Evolutionary conservation across 2,329 filamentous ascomycete genomes (phyloP).

Genomic region (Stemphylium vesicarium): DNA sequence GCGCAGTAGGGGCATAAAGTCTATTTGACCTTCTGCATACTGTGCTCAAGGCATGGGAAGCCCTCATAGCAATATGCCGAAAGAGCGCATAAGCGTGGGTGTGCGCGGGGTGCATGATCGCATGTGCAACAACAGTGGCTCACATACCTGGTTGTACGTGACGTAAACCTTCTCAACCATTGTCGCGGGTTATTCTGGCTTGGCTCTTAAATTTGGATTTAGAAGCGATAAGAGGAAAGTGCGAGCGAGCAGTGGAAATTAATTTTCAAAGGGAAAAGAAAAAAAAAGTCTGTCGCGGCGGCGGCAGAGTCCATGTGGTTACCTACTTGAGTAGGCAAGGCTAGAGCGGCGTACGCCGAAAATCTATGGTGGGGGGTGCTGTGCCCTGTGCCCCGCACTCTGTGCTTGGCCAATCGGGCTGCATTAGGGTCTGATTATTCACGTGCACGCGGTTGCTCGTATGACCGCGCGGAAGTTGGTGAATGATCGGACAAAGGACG

Average conservation of each 20-base stretch:
- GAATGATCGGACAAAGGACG: too few relatives aligned
- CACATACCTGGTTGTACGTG: conserved; percentile 52
- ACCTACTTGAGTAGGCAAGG: conserved; percentile 16
- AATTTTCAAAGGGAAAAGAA: background rate
- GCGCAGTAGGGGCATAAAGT: background rate
- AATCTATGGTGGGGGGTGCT: conserved; percentile 9
- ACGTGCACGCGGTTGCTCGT: background rate
- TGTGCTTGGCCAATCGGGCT: conserved; percentile 3
- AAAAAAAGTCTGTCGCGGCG: conserved; percentile 16
- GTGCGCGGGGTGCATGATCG: conserved; percentile 9
- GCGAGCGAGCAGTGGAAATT: background rate
- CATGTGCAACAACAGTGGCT: conserved; percentile 13
- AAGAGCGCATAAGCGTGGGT: conserved; percentile 10
- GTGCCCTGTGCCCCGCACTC: conserved; percentile 10
- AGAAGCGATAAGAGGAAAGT: background rate
- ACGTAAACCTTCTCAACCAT: conserved; percentile 54
- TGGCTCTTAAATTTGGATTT: background rate
- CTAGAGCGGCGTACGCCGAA: conserved; percentile 16
- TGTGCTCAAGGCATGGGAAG: background rate
- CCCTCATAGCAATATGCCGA: conserved; percentile 3
- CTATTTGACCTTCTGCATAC: background rate
- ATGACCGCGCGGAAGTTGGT: background rate
- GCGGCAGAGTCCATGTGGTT: conserved; percentile 14
- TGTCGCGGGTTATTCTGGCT: conserved; percentile 20
- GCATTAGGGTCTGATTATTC: background rate